phyloP scores from a whole-genome alignment of 208 protist species.

The Herpetomonas muscarum region DNA sequence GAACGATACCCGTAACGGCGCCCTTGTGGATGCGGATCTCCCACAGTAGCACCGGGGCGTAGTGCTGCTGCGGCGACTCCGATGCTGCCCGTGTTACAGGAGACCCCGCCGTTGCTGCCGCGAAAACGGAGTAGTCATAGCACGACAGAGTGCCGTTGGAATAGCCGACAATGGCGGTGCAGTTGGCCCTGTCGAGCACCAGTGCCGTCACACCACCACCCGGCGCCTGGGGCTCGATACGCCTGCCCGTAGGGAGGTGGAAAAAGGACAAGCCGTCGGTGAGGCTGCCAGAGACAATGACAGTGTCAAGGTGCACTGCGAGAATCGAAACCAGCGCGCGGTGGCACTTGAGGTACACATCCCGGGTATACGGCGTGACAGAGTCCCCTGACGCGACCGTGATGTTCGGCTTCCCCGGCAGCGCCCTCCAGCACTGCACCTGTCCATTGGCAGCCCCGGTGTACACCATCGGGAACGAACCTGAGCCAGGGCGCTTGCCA shows the following conservation, averaged over 20 bases:
- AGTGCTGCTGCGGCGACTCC: neutral
- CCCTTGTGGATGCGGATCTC: conserved; percentile 27
- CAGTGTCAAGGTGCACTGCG: neutral
- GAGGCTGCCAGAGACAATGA: neutral
- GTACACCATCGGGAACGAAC: neutral
- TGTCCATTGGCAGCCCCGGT: neutral
- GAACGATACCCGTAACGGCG: conserved; percentile 46
- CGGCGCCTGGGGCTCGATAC: neutral
- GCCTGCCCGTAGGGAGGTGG: neutral
- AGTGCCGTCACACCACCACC: conserved; percentile 12
- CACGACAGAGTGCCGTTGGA: conserved; percentile 47
- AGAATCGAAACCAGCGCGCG: neutral
- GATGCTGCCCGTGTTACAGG: too few relatives aligned
- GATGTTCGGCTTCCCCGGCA: neutral
- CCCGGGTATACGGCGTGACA: too few relatives aligned
- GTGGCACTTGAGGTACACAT: too few relatives aligned
- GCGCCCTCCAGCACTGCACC: neutral
- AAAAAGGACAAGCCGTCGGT: neutral
- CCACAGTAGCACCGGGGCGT: conserved; percentile 16
- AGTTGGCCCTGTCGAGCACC: conserved; percentile 47
- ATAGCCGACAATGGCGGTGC: conserved; percentile 51
- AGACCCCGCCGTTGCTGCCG: conserved; percentile 11
- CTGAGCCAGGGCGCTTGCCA: neutral
- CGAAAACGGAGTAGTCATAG: conserved; percentile 65
- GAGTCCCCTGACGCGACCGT: too few relatives aligned